phyloP scores from a whole-genome alignment of 1,139 yeast species.

The Geotrichum europaeum region DNA sequence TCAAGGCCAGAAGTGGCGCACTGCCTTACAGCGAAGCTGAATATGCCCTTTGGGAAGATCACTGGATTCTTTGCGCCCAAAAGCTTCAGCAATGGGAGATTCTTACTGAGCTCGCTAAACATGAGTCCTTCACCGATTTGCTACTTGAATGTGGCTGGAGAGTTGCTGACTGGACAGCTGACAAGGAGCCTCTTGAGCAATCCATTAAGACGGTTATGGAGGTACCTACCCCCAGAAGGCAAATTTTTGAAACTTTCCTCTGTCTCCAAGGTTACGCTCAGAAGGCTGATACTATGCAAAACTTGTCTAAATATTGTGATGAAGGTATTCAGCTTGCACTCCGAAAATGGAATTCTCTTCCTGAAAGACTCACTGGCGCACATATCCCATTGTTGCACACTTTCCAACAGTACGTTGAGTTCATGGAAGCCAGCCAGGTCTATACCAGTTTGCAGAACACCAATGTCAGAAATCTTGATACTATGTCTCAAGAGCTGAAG shows the following conservation, averaged over 20 bases:
- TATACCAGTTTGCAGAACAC: constrained; percentile 85
- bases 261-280: constrained; percentile 92
- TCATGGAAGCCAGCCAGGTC: constrained; percentile 95
- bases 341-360: constrained; percentile 90
- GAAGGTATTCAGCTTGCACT: constrained; percentile 93
- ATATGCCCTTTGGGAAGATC: constrained; percentile 96
- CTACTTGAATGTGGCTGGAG: constrained; percentile 98
- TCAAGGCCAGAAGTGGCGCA: constrained; percentile 92
- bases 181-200: constrained; percentile 88
- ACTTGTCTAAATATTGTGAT: constrained; percentile 79
- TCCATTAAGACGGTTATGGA: constrained; percentile 96
- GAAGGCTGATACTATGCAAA: constrained; percentile 70
- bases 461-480: constrained; percentile 84
- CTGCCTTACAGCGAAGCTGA: constrained; percentile 94
- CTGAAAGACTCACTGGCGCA: constrained; percentile 70
- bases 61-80: constrained; percentile 96
- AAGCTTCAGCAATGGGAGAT: constrained; percentile 98
- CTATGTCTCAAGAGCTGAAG: constrained; percentile 88
- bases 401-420: constrained; percentile 95
- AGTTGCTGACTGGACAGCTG: constrained; percentile 97
- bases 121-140: constrained; percentile 94
- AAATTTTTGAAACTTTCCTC: constrained; percentile 88
- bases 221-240: constrained; percentile 96
- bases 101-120: constrained; percentile 91
- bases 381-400: constrained; percentile 88